Conservation (phyloP, 371 early-diverging fungal species). For the Mortierella sp. region DNA sequence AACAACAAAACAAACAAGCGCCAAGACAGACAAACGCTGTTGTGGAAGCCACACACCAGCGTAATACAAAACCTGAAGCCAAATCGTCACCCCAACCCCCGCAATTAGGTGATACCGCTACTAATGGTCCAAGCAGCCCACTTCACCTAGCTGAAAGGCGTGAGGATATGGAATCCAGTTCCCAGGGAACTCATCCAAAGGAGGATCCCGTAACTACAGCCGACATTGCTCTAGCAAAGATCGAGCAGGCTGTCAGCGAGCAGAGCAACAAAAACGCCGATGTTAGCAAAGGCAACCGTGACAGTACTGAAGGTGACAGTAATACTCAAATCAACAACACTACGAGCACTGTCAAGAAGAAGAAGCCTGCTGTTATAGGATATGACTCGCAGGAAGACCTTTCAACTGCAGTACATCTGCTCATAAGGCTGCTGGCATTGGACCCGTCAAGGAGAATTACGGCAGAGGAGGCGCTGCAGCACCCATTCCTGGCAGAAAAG, state of each 20-base stretch:
- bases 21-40: too few species aligned
- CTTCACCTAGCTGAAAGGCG: too few species aligned
- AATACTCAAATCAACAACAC: not conserved
- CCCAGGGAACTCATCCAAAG: too few species aligned
- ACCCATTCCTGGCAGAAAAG: slow-evolving; percentile 61
- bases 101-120: not conserved
- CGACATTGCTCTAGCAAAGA: too few species aligned
- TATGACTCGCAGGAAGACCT: slow-evolving; percentile 45
- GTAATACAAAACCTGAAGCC: not conserved
- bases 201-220: too few species aligned
- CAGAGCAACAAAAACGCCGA: too few species aligned
- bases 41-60: not conserved
- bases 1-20: too few species aligned
- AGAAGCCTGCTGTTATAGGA: slow-evolving; percentile 8
- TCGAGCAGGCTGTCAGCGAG: too few species aligned
- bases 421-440: slow-evolving; percentile 58
- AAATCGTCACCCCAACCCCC: not conserved
- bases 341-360: not conserved
- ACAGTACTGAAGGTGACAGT: too few species aligned
- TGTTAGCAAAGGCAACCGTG: too few species aligned
- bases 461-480: slow-evolving; percentile 70
- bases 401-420: slow-evolving; percentile 58
- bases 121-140: too few species aligned
- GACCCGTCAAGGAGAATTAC: slow-evolving; percentile 63
- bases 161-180: too few species aligned